Base-by-base conservation (phyloP, 108 stramenopile species). In the Aurantiochytrium sp. region DNA sequence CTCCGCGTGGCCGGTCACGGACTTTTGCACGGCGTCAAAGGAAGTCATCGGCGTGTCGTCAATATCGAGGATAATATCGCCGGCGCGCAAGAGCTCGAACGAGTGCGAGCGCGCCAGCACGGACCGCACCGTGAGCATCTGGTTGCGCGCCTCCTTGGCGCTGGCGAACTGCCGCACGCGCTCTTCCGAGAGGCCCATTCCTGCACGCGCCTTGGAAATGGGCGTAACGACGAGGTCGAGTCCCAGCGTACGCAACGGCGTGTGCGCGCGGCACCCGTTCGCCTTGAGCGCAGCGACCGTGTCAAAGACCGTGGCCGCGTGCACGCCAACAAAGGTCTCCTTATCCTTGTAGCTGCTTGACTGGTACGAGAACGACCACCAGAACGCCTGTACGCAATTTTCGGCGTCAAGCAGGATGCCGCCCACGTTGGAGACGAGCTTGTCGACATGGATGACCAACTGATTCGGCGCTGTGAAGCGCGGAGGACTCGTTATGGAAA, bases 371-470 rank as follows among this genome's bases (percentile, higher is more conserved):
- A 81, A 81, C 6, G 73, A 41, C 39, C 39, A 81, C 73, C 73
- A 81, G 2, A 81, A 81, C 32, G 73, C 73, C 24, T 81, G 73
- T 6, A 41, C 39, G 17, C 45, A n/a, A 48, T 48, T 48, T n/a
- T 48, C 42, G 32, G 50, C 45, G 45, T 81, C 73, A n/a, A 81
- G 45, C 2, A 81, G 24, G 27, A 81, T 24, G 45, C 73, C 73
- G 21, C 73, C 73, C 30, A 81, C 39, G 45, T 81, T 81, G 73
- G 42, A 41, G 42, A 81, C 73, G 32, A 81, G 73, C 73, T 81
- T 81, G 45, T 81, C 73, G 10, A 81, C 73, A 42, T 48, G 73
- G 15, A 81, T 48, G 6, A 81, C 73, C 6, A 48, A 12, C 30
- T 81, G 73, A 81, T 81, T 81, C 45, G 27, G n/a, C 19, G 73